Conservation (phyloP, 2,329 filamentous ascomycete genomes). For the Eutypa lata region DNA sequence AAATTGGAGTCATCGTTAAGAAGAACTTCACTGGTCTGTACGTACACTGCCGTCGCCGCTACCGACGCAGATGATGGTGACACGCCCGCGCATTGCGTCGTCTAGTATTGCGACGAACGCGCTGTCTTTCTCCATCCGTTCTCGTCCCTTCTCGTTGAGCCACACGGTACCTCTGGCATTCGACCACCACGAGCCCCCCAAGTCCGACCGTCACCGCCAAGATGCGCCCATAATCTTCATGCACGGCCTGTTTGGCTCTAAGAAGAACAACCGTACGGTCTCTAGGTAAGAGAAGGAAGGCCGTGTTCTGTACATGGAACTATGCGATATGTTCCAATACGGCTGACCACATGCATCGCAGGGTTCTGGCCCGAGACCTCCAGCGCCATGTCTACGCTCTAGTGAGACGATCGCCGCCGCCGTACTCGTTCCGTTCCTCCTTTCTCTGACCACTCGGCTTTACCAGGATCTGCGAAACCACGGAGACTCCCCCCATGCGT, state of each 20-base stretch:
- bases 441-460: constrained; percentile 4
- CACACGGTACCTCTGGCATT: constrained; percentile 46
- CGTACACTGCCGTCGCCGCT: no score
- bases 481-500: constrained; percentile 79
- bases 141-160: not conserved
- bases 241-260: constrained; percentile 91
- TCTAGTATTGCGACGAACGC: not conserved
- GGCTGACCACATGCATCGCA: constrained; percentile 33
- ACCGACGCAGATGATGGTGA: not conserved
- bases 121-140: not conserved
- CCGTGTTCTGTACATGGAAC: not conserved
- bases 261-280: constrained; percentile 90
- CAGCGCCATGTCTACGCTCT: constrained; percentile 78
- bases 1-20: no score
- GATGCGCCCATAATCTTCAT: constrained; percentile 75
- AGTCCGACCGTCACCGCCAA: constrained; percentile 38
- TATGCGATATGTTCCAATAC: not conserved
- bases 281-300: constrained; percentile 70
- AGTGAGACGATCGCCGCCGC: constrained; percentile 44
- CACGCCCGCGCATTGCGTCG: not conserved
- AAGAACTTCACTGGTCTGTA: no score
- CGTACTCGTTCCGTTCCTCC: constrained; percentile 10
- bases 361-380: constrained; percentile 77
- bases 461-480: constrained; percentile 84
- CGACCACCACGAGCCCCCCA: constrained; percentile 62